Evolutionary conservation across 164 flowering plant species (phyloP).

Genomic region (Aristolochia contorta): DNA sequence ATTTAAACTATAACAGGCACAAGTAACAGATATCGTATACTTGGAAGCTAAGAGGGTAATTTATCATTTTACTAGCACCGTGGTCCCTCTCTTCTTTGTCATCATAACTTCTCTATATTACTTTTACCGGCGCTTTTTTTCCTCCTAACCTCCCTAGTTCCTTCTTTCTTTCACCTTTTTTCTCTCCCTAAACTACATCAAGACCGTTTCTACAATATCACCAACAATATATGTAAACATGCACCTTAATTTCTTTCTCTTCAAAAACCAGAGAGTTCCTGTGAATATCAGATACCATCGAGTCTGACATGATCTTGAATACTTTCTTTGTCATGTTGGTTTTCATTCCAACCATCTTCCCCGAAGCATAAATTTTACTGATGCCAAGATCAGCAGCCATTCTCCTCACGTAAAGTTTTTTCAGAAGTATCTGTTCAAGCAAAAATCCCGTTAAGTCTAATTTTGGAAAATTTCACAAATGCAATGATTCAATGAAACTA

Average conservation of each 20-base stretch:
- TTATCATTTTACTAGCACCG: too few species aligned
- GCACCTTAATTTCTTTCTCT: constrained; percentile 72
- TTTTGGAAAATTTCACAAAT: neutral
- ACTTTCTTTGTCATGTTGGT: constrained; percentile 73
- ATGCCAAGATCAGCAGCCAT: constrained; percentile 98
- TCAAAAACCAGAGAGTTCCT: constrained; percentile 49
- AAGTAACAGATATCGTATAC: too few species aligned
- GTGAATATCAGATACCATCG: constrained; percentile 57
- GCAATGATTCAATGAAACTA: neutral
- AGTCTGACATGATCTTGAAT: constrained; percentile 68
- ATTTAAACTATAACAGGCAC: too few species aligned
- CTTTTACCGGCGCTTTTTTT: too few species aligned
- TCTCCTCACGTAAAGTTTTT: constrained; percentile 84
- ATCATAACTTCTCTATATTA: too few species aligned
- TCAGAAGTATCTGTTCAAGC: constrained; percentile 37
- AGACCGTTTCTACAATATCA: too few species aligned
- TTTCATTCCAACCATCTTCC: constrained; percentile 74
- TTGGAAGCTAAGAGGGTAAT: too few species aligned
- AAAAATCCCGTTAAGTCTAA: neutral
- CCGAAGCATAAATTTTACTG: constrained; percentile 60
- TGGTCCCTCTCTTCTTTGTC: too few species aligned
- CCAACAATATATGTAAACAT: neutral
- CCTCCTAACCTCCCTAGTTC: too few species aligned
- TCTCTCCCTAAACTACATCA: too few species aligned
- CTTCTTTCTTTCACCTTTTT: too few species aligned